Evolutionary conservation across 2,329 filamentous ascomycete species (phyloP).

Genomic region (Alternaria sp.): DNA sequence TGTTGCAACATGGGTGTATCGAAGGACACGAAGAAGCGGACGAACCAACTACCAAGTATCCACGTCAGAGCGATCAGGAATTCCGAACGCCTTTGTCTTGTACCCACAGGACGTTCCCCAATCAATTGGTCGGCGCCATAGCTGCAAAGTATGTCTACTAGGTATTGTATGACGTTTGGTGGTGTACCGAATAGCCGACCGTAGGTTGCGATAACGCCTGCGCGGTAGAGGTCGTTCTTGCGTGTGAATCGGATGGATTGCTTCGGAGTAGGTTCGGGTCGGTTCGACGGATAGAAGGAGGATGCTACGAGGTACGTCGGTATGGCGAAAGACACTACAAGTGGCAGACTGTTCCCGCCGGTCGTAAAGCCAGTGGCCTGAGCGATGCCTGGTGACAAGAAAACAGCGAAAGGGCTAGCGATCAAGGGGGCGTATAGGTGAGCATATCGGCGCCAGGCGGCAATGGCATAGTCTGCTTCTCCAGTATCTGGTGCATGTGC

Average conservation of each 20-base stretch:
- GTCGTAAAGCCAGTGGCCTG: not conserved
- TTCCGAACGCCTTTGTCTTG: conserved; percentile 19
- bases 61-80: conserved; percentile 16
- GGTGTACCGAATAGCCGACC: conserved; percentile 20
- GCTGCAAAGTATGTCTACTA: conserved; percentile 13
- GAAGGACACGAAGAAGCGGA: conserved; percentile 9
- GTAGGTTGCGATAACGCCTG: conserved; percentile 21
- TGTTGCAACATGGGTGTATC: not conserved
- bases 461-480: not conserved
- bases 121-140: conserved; percentile 11
- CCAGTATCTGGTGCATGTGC: not conserved
- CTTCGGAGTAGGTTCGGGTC: conserved; percentile 13
- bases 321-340: conserved; percentile 11
- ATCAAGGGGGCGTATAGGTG: conserved; percentile 28
- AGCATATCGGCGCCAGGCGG: conserved; percentile 5
- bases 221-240: conserved; percentile 19
- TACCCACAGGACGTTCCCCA: conserved; percentile 15
- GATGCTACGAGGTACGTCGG: conserved; percentile 23
- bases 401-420: conserved; percentile 10
- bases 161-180: conserved; percentile 13
- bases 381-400: conserved; percentile 5
- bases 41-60: conserved; percentile 5
- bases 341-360: not conserved
- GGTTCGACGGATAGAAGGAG: conserved; percentile 13
- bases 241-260: conserved; percentile 24